Evolutionary conservation across 139 green algal species (phyloP).

Genomic region (Haematococcus sp.): DNA sequence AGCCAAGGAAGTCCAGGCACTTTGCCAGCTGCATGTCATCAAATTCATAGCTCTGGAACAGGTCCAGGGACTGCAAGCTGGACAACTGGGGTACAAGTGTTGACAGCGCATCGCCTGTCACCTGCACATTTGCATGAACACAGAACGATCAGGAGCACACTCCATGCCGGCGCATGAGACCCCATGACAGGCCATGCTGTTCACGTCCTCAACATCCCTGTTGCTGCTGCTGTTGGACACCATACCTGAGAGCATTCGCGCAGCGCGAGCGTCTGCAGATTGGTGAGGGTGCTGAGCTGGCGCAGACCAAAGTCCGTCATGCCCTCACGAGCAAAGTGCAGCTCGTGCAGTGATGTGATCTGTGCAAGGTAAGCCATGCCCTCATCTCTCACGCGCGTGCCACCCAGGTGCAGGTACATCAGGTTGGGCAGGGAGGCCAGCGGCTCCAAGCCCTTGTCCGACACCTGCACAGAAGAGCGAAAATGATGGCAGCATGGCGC

Average conservation of each 20-base stretch:
- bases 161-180: too few relatives aligned
- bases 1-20: conserved; percentile 21
- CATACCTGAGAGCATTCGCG: conserved; percentile 21
- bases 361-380: conserved; percentile 25
- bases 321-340: conserved; percentile 26
- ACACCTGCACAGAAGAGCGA: too few relatives aligned
- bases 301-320: conserved; percentile 16
- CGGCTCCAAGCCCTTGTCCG: conserved; percentile 32
- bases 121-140: background rate
- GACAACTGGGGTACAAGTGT: conserved; percentile 19
- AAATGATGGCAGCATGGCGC: too few relatives aligned
- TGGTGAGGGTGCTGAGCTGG: conserved; percentile 20
- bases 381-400: conserved; percentile 36
- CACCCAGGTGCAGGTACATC: conserved; percentile 25
- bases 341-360: conserved; percentile 21
- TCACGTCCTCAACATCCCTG: too few relatives aligned
- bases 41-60: conserved; percentile 32
- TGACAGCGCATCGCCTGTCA: conserved; percentile 10
- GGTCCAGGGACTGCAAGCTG: conserved; percentile 32
- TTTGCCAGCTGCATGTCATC: conserved; percentile 27
- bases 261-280: conserved; percentile 21
- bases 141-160: too few relatives aligned
- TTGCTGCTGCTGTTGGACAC: too few relatives aligned
- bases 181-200: too few relatives aligned
- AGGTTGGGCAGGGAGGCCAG: conserved; percentile 22